A percentile compares a stretch with the other conserved stretches of the same genome.
phyloP scores from a whole-genome alignment of 2,329 filamentous ascomycete species.

The Beauveria sp. region DNA sequence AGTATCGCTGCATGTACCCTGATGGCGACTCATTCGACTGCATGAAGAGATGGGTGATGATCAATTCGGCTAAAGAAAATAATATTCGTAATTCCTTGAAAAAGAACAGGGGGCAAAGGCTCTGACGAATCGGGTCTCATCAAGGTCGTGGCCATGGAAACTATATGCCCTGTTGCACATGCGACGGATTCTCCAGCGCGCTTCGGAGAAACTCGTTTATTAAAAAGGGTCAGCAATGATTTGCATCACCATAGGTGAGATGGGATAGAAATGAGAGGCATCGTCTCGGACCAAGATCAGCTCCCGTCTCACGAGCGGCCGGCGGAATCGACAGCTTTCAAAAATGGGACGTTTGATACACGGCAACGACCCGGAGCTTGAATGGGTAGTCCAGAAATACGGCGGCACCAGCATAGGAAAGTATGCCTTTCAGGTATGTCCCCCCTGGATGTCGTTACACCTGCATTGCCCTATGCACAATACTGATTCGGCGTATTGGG shows the following conservation, averaged over 20 bases:
- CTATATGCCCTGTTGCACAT: background rate
- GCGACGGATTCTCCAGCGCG: background rate
- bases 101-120: background rate
- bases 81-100: background rate
- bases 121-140: background rate
- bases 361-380: background rate
- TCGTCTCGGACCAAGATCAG: too few relatives aligned
- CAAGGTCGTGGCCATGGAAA: background rate
- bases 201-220: background rate
- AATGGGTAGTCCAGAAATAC: constrained; percentile 2
- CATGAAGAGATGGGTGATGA: background rate
- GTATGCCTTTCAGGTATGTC: background rate
- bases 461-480: background rate
- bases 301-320: too few relatives aligned
- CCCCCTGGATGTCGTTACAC: too few relatives aligned
- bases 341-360: background rate
- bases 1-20: background rate
- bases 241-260: background rate
- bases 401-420: constrained; percentile 9
- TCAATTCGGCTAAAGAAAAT: too few relatives aligned
- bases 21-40: background rate
- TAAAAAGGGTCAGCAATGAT: background rate
- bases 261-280: too few relatives aligned
- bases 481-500: background rate
- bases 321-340: background rate